Base-by-base conservation (phyloP, 805 yeast species). In the Teunomyces kruisii region DNA sequence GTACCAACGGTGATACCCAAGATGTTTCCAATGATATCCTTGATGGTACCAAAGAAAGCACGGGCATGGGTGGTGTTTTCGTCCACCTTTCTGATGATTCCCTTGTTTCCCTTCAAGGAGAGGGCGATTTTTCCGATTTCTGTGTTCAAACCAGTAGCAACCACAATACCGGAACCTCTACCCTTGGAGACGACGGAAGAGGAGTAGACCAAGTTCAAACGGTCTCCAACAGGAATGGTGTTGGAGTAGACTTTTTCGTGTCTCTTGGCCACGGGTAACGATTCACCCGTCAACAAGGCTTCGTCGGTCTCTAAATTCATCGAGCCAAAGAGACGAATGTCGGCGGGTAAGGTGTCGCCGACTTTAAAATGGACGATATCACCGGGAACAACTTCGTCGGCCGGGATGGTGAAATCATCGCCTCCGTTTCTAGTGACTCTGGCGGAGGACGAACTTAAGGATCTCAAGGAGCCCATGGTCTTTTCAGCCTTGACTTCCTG, bases 1-100 rank as follows among this genome's bases (percentile, higher is more conserved):
- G 96, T 89, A 29, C 96, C 96, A 12, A 75, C 80, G 30, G 78
- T 79, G 26, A 84, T 78, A 42, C 96, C 96, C 52, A 89, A 74
- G 52, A 89, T 78, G 32, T 83, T 78, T 30, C 89, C 89, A 42
- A 79, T 56, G 32, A 79, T 69, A 54, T 84, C 82, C 46, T 73
- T 75, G 31, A 74, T 47, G 4, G 89, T 74, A 7, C 73, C 70
- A 29, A 62, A 57, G 39, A 67, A 58, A 3, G 88, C 84, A 26
- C 56, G 57, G n/a, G 67, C 49, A 52, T 78, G 75, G 7, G 75
- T 72, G 4, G 76, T 70, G 42, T 68, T 70, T 37, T 67, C 64
- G 48, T 71, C 71, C 43, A 75, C 75, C 41, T 62, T 55, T 44
- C 74, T 56, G 46, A 76, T 59, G 15, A 69, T 59, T 1, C 72